A percentile compares a stretch with the other conserved stretches of the same genome.
Evolutionary conservation across 2,329 filamentous ascomycete genomes (phyloP).

Genomic region (Alternaria sp.): DNA sequence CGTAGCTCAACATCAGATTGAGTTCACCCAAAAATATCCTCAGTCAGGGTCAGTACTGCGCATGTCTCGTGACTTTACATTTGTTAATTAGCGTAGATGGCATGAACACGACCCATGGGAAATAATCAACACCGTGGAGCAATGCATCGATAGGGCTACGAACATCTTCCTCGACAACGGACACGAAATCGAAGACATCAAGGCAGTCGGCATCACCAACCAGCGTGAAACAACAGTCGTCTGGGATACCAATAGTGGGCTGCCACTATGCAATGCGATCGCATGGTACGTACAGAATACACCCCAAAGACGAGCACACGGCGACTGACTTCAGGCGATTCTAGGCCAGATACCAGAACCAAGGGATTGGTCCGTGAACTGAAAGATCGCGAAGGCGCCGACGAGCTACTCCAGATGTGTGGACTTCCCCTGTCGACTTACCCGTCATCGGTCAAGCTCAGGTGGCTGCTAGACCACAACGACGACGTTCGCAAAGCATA

Average conservation of each 20-base stretch:
- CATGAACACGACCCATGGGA: conserved; percentile 87
- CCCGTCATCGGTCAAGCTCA: conserved; percentile 82
- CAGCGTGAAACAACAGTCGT: conserved; percentile 88
- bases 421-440: conserved; percentile 88
- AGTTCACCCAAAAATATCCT: conserved; percentile 84
- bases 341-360: conserved; percentile 76
- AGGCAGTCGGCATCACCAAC: conserved; percentile 84
- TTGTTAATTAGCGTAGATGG: conserved; percentile 65
- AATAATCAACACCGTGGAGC: conserved; percentile 75
- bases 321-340: conserved; percentile 4
- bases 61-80: neutral
- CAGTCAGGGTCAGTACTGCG: conserved; percentile 73
- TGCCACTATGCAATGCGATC: conserved; percentile 82
- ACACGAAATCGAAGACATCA: conserved; percentile 71
- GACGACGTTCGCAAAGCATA: conserved; percentile 75
- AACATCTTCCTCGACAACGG: conserved; percentile 74
- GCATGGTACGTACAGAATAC: conserved; percentile 65
- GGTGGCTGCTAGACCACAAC: conserved; percentile 80
- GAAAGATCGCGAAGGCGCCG: conserved; percentile 70
- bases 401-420: conserved; percentile 72
- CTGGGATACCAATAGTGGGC: conserved; percentile 81
- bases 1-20: conserved; percentile 82
- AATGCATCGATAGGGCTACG: conserved; percentile 79
- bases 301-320: neutral
- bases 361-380: conserved; percentile 77